Evolutionary conservation across 768 basidiomycete genomes (phyloP).

Genomic region (Boletus rubescentipes): DNA sequence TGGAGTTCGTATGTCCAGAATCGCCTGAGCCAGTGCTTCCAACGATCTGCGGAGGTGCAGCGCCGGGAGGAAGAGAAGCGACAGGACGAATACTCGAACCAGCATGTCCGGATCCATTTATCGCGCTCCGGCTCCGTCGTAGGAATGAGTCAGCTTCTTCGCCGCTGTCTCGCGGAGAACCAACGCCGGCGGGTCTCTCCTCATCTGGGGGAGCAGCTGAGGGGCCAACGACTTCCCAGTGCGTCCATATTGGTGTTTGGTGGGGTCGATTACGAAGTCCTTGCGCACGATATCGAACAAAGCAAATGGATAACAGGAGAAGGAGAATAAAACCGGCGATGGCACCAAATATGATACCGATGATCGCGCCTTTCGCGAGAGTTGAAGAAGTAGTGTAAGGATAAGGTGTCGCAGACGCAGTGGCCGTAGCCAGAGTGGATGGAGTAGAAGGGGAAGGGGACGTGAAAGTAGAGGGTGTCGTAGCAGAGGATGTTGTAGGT

Average conservation of each 20-base stretch:
- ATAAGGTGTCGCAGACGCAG: conserved; percentile 27
- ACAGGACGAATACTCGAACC: conserved; percentile 20
- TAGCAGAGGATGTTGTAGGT: conserved; percentile 14
- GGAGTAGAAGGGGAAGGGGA: conserved; percentile 29
- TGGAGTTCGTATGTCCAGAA: conserved; percentile 42
- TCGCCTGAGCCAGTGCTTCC: conserved; percentile 40
- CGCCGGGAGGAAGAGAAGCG: conserved; percentile 31
- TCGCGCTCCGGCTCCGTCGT: conserved; percentile 33
- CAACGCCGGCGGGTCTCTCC: conserved; percentile 54
- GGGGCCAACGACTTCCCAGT: conserved; percentile 43
- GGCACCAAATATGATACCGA: conserved; percentile 42
- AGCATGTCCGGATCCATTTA: conserved; percentile 14
- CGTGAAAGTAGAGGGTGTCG: conserved; percentile 32
- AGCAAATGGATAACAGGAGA: conserved; percentile 43
- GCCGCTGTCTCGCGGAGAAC: conserved; percentile 66
- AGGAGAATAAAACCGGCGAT: conserved; percentile 60
- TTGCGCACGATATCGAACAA: conserved; percentile 31
- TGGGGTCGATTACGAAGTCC: conserved; percentile 16
- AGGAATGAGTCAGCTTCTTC: conserved; percentile 71
- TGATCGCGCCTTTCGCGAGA: conserved; percentile 30
- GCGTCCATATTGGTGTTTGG: conserved; percentile 39
- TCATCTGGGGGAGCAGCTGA: conserved; percentile 20
- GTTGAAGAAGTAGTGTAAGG: conserved; percentile 29
- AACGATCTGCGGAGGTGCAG: conserved; percentile 34
- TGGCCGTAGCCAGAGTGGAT: conserved; percentile 21